These are phyloP conservation scores for Lactifluus hygrophoroides DNA, from an alignment of 768 basidiomycete genomes.

Conservation along the genomic window DNA sequence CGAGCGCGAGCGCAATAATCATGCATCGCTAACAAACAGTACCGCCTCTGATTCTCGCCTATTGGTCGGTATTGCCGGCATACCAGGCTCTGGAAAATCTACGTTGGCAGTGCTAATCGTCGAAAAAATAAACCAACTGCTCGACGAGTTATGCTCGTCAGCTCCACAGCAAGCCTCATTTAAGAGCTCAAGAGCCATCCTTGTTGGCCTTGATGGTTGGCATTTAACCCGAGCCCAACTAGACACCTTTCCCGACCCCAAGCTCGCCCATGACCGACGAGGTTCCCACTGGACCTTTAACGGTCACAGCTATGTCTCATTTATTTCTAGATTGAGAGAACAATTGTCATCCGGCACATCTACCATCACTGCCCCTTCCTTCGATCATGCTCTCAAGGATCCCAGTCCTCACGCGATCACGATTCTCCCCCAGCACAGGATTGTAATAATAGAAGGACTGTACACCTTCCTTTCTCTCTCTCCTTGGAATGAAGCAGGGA, in stretches of 20 bases:
- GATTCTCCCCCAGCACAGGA: conserved; percentile 56
- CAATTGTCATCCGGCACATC: conserved; percentile 20
- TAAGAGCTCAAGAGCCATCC: conserved; percentile 34
- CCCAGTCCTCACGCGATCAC: conserved; percentile 52
- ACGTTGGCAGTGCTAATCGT: conserved; percentile 58
- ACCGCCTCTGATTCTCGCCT: conserved; percentile 35
- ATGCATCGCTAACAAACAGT: conserved; percentile 20
- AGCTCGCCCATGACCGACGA: conserved; percentile 67
- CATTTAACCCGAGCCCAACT: conserved; percentile 76
- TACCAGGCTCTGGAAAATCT: conserved; percentile 86
- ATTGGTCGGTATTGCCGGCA: conserved; percentile 64
- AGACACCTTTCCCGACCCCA: conserved; percentile 66
- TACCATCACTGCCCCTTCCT: conserved; percentile 63
- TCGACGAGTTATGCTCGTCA: conserved; percentile 19
- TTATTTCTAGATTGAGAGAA: conserved; percentile 48
- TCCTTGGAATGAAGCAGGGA: conserved; percentile 63
- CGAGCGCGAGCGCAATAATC: too few relatives aligned
- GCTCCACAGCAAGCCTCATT: not conserved
- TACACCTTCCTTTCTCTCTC: conserved; percentile 69
- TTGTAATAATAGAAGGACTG: conserved; percentile 86
- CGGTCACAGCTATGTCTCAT: conserved; percentile 56
- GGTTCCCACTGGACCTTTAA: conserved; percentile 94
- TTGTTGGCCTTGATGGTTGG: conserved; percentile 88
- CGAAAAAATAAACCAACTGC: conserved; percentile 40
- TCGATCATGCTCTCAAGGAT: conserved; percentile 84